Percentiles rank a stretch among this genome's conserved stretches.
These are phyloP conservation scores for Venturia asperata DNA, from an alignment of 2,329 filamentous ascomycete genomes.

Conservation along the genomic window DNA sequence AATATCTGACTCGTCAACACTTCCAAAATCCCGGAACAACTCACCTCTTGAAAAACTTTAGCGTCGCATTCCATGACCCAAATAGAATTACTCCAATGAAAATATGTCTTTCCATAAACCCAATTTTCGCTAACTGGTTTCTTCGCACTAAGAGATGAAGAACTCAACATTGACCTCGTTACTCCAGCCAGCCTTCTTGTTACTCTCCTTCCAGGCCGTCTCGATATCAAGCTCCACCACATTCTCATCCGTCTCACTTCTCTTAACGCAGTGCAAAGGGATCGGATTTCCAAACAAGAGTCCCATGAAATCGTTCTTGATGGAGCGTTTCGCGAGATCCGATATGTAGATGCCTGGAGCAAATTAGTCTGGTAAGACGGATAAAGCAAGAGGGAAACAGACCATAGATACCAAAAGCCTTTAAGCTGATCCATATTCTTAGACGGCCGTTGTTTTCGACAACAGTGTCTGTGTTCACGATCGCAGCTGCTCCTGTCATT, in stretches of 20 bases:
- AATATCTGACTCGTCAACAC: no score
- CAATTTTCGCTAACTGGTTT: no score
- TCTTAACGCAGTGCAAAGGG: constrained; percentile 56
- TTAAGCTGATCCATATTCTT: constrained; percentile 61
- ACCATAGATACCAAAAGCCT: constrained; percentile 71
- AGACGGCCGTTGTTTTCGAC: constrained; percentile 55
- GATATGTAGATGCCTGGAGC: constrained; percentile 67
- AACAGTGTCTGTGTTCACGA: constrained; percentile 56
- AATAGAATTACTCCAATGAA: no score
- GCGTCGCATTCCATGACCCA: no score
- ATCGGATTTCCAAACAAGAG: constrained; percentile 66
- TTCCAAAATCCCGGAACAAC: no score
- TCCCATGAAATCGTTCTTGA: constrained; percentile 63
- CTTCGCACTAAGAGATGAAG: constrained; percentile 34
- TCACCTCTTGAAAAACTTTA: no score
- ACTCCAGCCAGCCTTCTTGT: constrained; percentile 63
- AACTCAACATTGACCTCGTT: constrained; percentile 71
- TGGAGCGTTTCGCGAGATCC: constrained; percentile 51
- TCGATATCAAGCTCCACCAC: constrained; percentile 73
- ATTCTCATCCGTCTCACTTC: constrained; percentile 45
- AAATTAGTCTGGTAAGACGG: background rate
- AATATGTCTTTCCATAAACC: no score
- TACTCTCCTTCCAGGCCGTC: constrained; percentile 69
- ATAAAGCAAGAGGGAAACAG: constrained; percentile 26
- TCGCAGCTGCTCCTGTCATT: constrained; percentile 80